phyloP scores from a whole-genome alignment of 768 basidiomycete genomes.

The Mycena chlorophos region DNA sequence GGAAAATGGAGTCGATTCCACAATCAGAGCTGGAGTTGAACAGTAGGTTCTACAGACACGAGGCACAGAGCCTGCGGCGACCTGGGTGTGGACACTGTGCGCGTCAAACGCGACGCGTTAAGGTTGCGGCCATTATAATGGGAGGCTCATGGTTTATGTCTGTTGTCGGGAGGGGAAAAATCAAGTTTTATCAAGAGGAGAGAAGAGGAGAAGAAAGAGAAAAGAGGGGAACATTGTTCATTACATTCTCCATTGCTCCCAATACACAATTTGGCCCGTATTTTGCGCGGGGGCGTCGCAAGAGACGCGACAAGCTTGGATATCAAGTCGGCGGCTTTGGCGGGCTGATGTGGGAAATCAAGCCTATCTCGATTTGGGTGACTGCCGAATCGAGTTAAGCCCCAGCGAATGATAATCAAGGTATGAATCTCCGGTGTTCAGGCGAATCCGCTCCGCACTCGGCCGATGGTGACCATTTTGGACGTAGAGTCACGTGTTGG shows the following conservation, averaged over 20 bases:
- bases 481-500: too few species aligned
- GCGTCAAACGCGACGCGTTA: too few species aligned
- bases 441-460: neutral
- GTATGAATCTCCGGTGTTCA: neutral
- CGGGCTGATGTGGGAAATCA: slow-evolving; percentile 1
- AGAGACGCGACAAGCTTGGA: neutral
- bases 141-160: slow-evolving; percentile 14
- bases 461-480: too few species aligned
- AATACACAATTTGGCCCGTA: neutral
- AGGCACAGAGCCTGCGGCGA: too few species aligned
- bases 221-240: slow-evolving; percentile 8
- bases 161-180: slow-evolving; percentile 5
- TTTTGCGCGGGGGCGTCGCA: too few species aligned
- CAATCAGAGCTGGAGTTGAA: too few species aligned
- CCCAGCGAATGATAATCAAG: slow-evolving; percentile 8
- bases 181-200: slow-evolving; percentile 13
- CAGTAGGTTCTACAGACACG: too few species aligned
- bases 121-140: too few species aligned
- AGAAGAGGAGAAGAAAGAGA: slow-evolving; percentile 2
- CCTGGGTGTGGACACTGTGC: too few species aligned
- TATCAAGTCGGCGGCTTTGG: slow-evolving; percentile 1
- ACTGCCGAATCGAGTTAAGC: slow-evolving; percentile 8
- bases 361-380: slow-evolving; percentile 4
- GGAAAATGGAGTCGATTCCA: too few species aligned
- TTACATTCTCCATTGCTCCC: neutral